A percentile compares a stretch with the other conserved stretches of the same genome.
Conservation (phyloP, 257 asterid genomes). For the Nicotiana tomentosiformis region DNA sequence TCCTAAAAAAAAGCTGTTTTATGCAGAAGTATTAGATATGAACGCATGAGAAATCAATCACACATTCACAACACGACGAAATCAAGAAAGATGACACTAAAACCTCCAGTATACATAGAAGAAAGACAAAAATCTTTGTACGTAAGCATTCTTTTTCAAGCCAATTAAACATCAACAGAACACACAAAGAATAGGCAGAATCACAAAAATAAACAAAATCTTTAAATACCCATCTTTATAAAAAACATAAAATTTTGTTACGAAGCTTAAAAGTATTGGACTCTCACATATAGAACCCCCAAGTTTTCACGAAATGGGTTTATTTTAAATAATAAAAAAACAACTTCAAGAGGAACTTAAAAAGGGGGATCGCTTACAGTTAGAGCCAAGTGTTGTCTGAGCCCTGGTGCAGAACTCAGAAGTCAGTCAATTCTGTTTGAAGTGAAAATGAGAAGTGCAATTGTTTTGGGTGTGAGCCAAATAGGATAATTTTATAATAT, state of each 20-base stretch:
- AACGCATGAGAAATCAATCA: not conserved
- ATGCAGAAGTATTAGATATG: not conserved
- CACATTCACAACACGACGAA: not conserved
- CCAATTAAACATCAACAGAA: not conserved
- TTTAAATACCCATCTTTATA: not conserved
- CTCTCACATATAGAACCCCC: not conserved
- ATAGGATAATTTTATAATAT: constrained; percentile 13
- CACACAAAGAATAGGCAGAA: not conserved
- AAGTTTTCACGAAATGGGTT: not conserved
- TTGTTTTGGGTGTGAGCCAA: not conserved
- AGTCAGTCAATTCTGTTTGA: constrained; percentile 1
- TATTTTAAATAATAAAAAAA: not conserved
- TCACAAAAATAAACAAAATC: not conserved
- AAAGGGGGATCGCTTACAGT: constrained; percentile 22
- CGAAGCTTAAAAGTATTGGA: not conserved
- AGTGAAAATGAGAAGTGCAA: constrained; percentile 3
- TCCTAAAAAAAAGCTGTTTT: not conserved
- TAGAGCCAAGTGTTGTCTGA: constrained; percentile 14
- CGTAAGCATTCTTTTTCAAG: not conserved
- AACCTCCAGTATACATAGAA: not conserved
- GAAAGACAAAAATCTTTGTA: not conserved
- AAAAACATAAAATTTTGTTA: not conserved
- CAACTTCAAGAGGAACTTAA: not conserved
- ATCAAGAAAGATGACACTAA: not conserved
- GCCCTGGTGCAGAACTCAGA: not conserved